Base-by-base conservation (phyloP, 2,329 filamentous ascomycete genomes). In the Hypoxylon sp. region DNA sequence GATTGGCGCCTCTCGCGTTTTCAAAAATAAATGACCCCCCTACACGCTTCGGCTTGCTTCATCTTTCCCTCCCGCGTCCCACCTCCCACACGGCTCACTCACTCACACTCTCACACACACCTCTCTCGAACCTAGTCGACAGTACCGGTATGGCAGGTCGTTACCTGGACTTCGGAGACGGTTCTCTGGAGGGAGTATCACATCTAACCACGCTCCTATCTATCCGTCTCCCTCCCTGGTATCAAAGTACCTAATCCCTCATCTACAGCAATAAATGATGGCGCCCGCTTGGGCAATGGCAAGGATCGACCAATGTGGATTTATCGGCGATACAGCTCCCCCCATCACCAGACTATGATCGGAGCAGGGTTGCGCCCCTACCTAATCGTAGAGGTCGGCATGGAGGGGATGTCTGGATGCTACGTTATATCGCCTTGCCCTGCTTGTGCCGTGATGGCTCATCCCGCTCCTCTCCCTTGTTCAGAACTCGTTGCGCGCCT, bases 1-100 rank as follows among this genome's bases (percentile, higher is more conserved):
- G 62, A 65, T 64, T 64, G 62, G 62, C 62, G 62, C 55, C 62
- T 62, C 43, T 50, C 62, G 62, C 62, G 62, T 62, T 50, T 64
- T 55, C 29, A 31, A 49, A 54, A 58, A 56, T 60, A 55, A 55
- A 20, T 15, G 15, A 35, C 35, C 27, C 17, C 21, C 15, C 15
- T 10, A 17, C 18, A 18, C 24, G 20, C 13, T 29, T 48, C 31
- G 24, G n/a, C 21, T n/a, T 38, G n/a, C 37, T 37, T 35, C 42
- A 31, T 35, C 27, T 55, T 29, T 46, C 52, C 41, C 18, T 52
- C 46, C 50, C 27, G 37, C 48, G 29, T 27, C 35, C 40, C 33
- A 38, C 29, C 18, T 42, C 35, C 46, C 53, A 60, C 56, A 57
- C 60, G n/a, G n/a, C n/a, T n/a, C n/a, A n/a, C n/a, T n/a, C n/a